Base-by-base conservation (phyloP, 2,329 filamentous ascomycete species). In the Thyridium curvatum region DNA sequence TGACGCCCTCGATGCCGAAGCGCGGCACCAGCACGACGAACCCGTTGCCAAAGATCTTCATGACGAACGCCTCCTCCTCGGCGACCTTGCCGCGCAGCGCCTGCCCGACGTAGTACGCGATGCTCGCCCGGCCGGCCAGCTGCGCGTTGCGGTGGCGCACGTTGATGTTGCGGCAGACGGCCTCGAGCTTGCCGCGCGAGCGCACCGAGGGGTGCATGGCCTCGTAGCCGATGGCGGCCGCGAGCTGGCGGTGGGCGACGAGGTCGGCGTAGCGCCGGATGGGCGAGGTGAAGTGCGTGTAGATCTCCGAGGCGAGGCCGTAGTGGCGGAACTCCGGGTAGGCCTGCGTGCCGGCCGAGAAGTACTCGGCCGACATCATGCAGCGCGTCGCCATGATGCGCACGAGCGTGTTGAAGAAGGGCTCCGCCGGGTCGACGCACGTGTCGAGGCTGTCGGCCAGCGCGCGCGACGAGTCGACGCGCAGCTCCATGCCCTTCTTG, bases 361-460 rank as follows among this genome's bases (percentile, higher is more conserved):
- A 98, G 66, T 98, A 98, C 65, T 98, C 93, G 45, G 93, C 93
- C 39, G 88, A 93, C 73, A 95, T 95, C 93, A 98, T 98, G 75
- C 93, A 98, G 16, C 93, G 84, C 8, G 93, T 98, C 9, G 93
- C 93, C 69, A 98, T 86, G 65, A 98, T 95, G 58, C 93, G 87
- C 51, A 98, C 84, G 17, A 98, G 79, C 3, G 91, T 98, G 73
- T 98, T 98, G 77, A 98, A 97, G 70, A 96, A 98, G 18, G 91
- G 88, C 52, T 97, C 86, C 9, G 69, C 59, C 0, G 80, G 65
- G 55, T 96, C 90, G 35, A 84, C 72, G 59, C 93, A 98, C 28
- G 65, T 69, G 61, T 98, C 93, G 1, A 98, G 77, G 14, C 88
- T 94, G 61, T 94, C 88, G 37, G 94, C 93, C 12, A 98, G 77